Percentiles rank a stretch among this genome's conserved stretches.
Conservation (phyloP, 139 green algal species). For the Tetratostichococcus sp. region DNA sequence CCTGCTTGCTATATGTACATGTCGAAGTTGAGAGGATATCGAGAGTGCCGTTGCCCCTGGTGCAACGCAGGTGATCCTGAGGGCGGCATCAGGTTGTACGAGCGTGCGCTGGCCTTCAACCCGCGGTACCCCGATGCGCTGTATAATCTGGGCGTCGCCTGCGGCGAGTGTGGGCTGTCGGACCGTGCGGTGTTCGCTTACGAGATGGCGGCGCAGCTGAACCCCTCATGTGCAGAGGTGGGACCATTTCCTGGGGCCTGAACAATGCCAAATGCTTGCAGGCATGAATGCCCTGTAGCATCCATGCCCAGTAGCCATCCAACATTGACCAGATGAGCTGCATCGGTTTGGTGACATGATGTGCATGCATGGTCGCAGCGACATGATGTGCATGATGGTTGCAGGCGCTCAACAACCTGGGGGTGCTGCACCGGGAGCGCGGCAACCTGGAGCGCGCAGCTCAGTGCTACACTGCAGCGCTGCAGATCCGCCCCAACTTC, state of each 20-base stretch:
- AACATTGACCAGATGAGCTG: too few relatives aligned
- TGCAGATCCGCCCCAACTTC: constrained; percentile 43
- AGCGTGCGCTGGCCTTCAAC: constrained; percentile 57
- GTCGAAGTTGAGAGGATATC: too few relatives aligned
- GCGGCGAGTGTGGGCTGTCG: constrained; percentile 53
- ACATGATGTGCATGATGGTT: not conserved
- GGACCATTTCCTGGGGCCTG: too few relatives aligned
- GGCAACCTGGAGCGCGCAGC: constrained; percentile 72
- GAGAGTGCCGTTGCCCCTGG: too few relatives aligned
- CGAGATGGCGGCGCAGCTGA: constrained; percentile 69
- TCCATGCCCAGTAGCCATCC: too few relatives aligned
- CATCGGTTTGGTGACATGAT: too few relatives aligned
- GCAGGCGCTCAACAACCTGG: constrained; percentile 92
- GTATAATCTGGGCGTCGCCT: constrained; percentile 93
- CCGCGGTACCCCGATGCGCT: constrained; percentile 75
- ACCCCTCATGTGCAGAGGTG: constrained; percentile 64
- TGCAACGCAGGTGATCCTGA: constrained; percentile 19
- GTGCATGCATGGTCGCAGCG: too few relatives aligned
- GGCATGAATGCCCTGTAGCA: too few relatives aligned
- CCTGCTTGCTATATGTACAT: too few relatives aligned
- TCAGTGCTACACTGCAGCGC: constrained; percentile 46
- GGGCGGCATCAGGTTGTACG: constrained; percentile 53
- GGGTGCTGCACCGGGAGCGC: constrained; percentile 59
- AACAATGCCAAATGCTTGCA: too few relatives aligned
- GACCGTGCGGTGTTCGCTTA: constrained; percentile 91